Conservation (phyloP, 176 grass and related monocot species). For the Raddia distichophylla region DNA sequence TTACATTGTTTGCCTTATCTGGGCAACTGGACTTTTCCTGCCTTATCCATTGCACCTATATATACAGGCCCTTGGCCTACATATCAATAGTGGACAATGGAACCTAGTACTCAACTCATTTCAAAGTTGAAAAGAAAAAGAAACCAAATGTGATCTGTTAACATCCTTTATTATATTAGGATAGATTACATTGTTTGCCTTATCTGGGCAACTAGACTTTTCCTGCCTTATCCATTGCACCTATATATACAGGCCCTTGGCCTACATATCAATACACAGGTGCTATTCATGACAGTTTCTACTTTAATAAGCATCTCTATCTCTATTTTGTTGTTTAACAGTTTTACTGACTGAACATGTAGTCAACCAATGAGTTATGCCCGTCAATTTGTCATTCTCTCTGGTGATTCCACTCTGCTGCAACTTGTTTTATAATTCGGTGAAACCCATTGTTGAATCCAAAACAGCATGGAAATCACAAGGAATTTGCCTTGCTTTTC, state of each 20-base stretch:
- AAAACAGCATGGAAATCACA: neutral
- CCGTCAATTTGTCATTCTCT: conserved; percentile 1
- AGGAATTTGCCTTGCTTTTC: neutral
- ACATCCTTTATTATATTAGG: neutral
- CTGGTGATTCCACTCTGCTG: neutral
- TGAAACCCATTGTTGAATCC: conserved; percentile 8
- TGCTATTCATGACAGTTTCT: neutral
- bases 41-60: no score
- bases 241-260: no score
- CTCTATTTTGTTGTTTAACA: conserved; percentile 3
- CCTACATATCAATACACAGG: no score
- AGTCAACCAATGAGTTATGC: neutral
- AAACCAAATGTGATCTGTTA: neutral
- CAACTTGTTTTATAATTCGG: neutral
- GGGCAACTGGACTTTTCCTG: no score
- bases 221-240: no score
- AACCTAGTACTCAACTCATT: neutral
- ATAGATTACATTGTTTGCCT: no score
- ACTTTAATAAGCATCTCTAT: neutral
- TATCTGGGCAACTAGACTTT: no score
- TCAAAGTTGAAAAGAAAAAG: conserved; percentile 1
- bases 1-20: no score
- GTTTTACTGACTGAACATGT: neutral
- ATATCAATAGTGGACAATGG: neutral
- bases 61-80: no score